Evolutionary conservation across 2,329 filamentous ascomycete species (phyloP).

Genomic region (Sclerotinia minor): DNA sequence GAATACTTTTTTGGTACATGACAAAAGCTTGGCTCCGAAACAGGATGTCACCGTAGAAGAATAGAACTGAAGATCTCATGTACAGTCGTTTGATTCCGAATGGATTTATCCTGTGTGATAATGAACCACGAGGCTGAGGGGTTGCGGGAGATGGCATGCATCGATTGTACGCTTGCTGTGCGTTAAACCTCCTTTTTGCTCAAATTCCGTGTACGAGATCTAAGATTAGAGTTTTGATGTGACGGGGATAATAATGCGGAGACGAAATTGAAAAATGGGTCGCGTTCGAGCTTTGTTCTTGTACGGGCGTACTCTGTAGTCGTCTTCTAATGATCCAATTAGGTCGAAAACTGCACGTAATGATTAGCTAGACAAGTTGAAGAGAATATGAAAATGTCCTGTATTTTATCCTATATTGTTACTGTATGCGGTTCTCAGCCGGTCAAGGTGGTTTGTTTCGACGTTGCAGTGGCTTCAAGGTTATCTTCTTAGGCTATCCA

Average conservation of each 20-base stretch:
- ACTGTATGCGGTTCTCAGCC: slow-evolving; percentile 6
- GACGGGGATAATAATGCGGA: slow-evolving; percentile 16
- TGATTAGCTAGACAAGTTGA: slow-evolving; percentile 1
- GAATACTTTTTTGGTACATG: background rate
- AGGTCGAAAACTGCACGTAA: slow-evolving; percentile 4
- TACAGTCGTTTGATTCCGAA: background rate
- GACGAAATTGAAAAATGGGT: slow-evolving; percentile 17
- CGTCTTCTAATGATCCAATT: slow-evolving; percentile 1
- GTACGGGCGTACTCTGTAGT: background rate
- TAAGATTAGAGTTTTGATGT: slow-evolving; percentile 23
- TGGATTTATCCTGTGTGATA: background rate
- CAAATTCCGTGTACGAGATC: slow-evolving; percentile 19
- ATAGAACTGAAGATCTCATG: slow-evolving; percentile 1
- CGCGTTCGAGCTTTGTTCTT: slow-evolving; percentile 1
- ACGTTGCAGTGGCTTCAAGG: slow-evolving; percentile 13
- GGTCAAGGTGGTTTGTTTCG: slow-evolving; percentile 10
- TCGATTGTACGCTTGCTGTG: slow-evolving; percentile 17
- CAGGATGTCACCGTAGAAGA: slow-evolving; percentile 7
- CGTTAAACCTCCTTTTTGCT: slow-evolving; percentile 16
- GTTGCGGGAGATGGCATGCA: slow-evolving; percentile 25
- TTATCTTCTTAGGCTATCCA: slow-evolving; percentile 4
- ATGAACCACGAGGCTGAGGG: slow-evolving; percentile 21
- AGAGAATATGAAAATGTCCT: slow-evolving; percentile 2
- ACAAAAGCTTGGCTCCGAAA: background rate
- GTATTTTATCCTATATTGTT: background rate